These are phyloP conservation scores for Fusarium heterosporum DNA, from an alignment of 2,329 filamentous ascomycete species.

Conservation along the genomic window DNA sequence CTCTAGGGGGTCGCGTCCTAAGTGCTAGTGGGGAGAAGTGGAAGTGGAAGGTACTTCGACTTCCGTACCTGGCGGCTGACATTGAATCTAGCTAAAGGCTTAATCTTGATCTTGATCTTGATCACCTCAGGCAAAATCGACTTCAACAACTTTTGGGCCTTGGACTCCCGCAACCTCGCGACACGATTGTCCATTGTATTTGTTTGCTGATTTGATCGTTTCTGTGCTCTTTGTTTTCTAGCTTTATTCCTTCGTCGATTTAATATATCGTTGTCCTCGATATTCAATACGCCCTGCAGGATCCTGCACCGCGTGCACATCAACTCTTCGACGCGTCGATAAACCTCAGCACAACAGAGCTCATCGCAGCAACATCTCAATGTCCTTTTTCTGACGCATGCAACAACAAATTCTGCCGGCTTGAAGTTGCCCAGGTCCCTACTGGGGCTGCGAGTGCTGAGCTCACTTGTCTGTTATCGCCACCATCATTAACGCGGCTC, in stretches of 20 bases:
- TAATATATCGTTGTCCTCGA: conserved; percentile 8
- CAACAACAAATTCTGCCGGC: conserved; percentile 20
- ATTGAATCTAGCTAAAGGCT: not conserved
- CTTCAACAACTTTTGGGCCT: conserved; percentile 19
- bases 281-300: conserved; percentile 10
- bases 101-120: not conserved
- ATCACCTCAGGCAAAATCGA: conserved; percentile 25
- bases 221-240: not conserved
- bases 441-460: conserved; percentile 29
- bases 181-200: conserved; percentile 12
- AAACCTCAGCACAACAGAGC: conserved; percentile 12
- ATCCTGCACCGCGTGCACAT: conserved; percentile 42
- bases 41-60: conserved; percentile 8
- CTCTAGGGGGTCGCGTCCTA: conserved; percentile 31
- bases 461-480: conserved; percentile 23
- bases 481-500: conserved; percentile 22
- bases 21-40: not conserved
- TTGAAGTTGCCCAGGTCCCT: conserved; percentile 38
- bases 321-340: conserved; percentile 39
- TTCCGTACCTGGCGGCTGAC: conserved; percentile 12
- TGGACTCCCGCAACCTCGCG: conserved; percentile 12
- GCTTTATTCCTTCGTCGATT: not conserved
- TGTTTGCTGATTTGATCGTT: conserved; percentile 6
- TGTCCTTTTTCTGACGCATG: conserved; percentile 35
- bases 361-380: conserved; percentile 15